Conservation (phyloP, 2,329 filamentous ascomycete genomes). For the Emericellopsis atlantica region DNA sequence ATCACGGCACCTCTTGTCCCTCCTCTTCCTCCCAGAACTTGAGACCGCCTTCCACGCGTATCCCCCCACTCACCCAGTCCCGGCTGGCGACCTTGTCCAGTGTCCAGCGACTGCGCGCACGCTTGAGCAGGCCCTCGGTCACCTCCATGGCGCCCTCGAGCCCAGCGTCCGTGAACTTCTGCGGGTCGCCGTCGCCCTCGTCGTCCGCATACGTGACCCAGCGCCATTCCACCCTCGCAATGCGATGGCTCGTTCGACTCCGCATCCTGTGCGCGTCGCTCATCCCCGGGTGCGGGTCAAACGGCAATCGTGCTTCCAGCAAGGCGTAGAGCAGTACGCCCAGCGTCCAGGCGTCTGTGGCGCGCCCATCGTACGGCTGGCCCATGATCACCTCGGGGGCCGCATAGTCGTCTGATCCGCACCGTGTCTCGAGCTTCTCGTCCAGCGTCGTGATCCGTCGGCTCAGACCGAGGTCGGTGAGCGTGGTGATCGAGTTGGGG, state of each 20-base stretch:
- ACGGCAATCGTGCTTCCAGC: constrained; percentile 84
- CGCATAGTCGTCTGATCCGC: constrained; percentile 93
- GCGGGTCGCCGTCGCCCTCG: constrained; percentile 58
- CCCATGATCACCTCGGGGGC: constrained; percentile 94
- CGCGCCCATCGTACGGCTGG: constrained; percentile 83
- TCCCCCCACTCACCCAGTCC: constrained; percentile 66
- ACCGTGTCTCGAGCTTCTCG: constrained; percentile 83
- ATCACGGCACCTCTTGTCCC: constrained; percentile 34
- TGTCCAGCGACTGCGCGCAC: constrained; percentile 66
- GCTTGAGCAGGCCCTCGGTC: constrained; percentile 74
- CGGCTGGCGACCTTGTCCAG: constrained; percentile 60
- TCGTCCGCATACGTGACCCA: constrained; percentile 80
- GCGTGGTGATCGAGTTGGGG: constrained; percentile 70
- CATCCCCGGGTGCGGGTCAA: constrained; percentile 76
- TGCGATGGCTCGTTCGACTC: constrained; percentile 81
- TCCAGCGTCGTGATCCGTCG: constrained; percentile 66
- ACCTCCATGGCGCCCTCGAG: constrained; percentile 67
- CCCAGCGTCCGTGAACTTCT: constrained; percentile 48
- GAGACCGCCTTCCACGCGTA: constrained; percentile 52
- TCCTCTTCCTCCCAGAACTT: constrained; percentile 47
- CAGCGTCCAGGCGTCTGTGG: constrained; percentile 88
- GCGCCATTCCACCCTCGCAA: constrained; percentile 88
- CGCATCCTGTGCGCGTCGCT: constrained; percentile 64
- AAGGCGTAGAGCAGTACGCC: constrained; percentile 89
- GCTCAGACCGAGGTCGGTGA: constrained; percentile 86